Conservation (phyloP, 371 early-diverging fungal genomes). For the Mucor mucedo region DNA sequence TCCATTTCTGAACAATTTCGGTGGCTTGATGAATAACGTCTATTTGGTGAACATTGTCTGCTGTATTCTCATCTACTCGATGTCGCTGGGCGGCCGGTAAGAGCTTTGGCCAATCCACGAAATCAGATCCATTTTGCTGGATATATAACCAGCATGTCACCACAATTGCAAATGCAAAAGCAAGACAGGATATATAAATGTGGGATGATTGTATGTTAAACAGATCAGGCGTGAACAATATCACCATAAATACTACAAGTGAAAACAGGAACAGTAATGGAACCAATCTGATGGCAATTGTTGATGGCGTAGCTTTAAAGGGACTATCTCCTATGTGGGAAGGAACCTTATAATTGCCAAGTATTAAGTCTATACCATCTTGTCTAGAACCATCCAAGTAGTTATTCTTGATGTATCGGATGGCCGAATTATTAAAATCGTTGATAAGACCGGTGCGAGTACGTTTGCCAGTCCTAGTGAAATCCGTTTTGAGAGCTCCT, state of each 20-base stretch:
- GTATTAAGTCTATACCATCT: slow-evolving; percentile 82
- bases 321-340: slow-evolving; percentile 25
- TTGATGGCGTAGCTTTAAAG: slow-evolving; percentile 25
- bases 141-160: slow-evolving; percentile 41
- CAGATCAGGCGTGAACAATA: slow-evolving; percentile 34
- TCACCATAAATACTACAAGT: slow-evolving; percentile 23
- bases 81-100: slow-evolving; percentile 13
- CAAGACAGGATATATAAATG: slow-evolving; percentile 30
- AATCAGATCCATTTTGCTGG: slow-evolving; percentile 42
- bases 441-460: slow-evolving; percentile 80
- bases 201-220: slow-evolving; percentile 32
- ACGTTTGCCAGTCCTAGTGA: slow-evolving; percentile 89
- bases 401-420: slow-evolving; percentile 91
- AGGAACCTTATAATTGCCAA: slow-evolving; percentile 73
- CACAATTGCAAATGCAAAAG: slow-evolving; percentile 40
- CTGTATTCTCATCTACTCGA: background rate
- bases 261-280: slow-evolving; percentile 34
- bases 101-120: slow-evolving; percentile 53
- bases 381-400: slow-evolving; percentile 91
- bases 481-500: slow-evolving; percentile 96
- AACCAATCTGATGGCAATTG: slow-evolving; percentile 17
- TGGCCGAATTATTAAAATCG: slow-evolving; percentile 81
- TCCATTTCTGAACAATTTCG: slow-evolving; percentile 18
- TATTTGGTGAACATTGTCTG: slow-evolving; percentile 12
- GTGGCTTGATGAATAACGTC: slow-evolving; percentile 13